Base-by-base conservation (phyloP, 2,329 filamentous ascomycete genomes). In the Ceratocystis lukuohia region DNA sequence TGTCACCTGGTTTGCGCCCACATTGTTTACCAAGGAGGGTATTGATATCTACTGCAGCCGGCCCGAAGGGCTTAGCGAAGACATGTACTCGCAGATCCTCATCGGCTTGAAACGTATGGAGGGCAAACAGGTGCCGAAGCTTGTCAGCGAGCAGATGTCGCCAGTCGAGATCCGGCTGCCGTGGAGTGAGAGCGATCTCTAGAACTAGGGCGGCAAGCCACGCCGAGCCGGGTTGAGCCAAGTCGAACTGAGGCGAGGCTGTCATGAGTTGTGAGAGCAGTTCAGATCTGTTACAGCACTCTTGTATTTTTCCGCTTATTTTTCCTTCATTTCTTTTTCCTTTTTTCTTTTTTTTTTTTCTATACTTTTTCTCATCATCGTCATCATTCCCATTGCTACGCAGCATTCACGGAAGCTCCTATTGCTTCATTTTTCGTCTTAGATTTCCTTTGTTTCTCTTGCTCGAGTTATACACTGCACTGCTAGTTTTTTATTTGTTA, bases 1-100 rank as follows among this genome's bases (percentile, higher is more conserved):
- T 1, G 88, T 96, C 15, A 95, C 89, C 3, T 93, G 87, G 80
- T 96, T 96, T 74, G 86, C 87, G 69, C 86, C 88, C 72, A 95
- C 89, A 28, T 70, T 92, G 57, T 95, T 96, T 71, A 94, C 90
- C 5, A 87, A 88, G 69, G 88, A 90, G 66, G 91, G 91, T 0
- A 72, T 96, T 37, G 91, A 96, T 75, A 75, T 95, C 8, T 94
- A 93, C 74, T 85, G 84, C 59, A 80, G 88, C 70, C 78, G 80
- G 17, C 80, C 76, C 64, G 81, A 80, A 69, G 88, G 88, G 0
- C 69, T 90, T 69, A 81, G 79, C 65, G 76, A 81, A 66, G 80
- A 77, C 72, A 83, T 84, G 65, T 79, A 85, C 48, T 76, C 75
- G 62, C 78, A 73, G 30, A 83, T 93, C 68, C 79, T 82, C 72